These are phyloP conservation scores for Botrytis medusae DNA, from an alignment of 2,329 filamentous ascomycete genomes.

Conservation along the genomic window DNA sequence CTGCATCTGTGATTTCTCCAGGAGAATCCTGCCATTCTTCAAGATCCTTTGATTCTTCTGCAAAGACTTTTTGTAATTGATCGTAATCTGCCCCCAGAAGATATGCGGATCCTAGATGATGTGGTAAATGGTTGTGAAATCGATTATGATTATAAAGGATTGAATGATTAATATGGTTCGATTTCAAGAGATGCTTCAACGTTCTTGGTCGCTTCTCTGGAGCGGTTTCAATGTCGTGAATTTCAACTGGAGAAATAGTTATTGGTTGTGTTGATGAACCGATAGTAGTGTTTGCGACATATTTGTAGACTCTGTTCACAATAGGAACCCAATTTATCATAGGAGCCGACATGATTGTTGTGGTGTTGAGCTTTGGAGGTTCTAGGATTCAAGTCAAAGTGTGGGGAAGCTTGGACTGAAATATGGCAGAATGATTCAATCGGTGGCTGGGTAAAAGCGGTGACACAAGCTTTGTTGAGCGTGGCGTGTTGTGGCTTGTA, in stretches of 20 bases:
- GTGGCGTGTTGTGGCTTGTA: neutral
- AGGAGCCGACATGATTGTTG: conserved; percentile 41
- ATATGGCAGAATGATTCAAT: conserved; percentile 3
- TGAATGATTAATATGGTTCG: conserved; percentile 88
- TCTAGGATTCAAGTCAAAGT: neutral
- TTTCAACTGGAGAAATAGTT: conserved; percentile 64
- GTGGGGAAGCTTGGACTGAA: conserved; percentile 8
- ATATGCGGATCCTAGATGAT: conserved; percentile 82
- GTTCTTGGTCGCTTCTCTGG: conserved; percentile 77
- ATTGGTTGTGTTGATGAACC: conserved; percentile 44
- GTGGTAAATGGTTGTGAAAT: conserved; percentile 81
- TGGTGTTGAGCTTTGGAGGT: conserved; percentile 5
- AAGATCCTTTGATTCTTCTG: conserved; percentile 67
- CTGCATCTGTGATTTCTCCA: conserved; percentile 74
- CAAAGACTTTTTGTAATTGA: conserved; percentile 79
- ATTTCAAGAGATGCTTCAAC: conserved; percentile 84
- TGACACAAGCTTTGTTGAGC: neutral
- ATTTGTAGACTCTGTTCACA: conserved; percentile 43
- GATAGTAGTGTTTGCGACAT: conserved; percentile 37
- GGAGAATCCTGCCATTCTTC: conserved; percentile 84
- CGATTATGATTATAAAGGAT: conserved; percentile 73
- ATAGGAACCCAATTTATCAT: conserved; percentile 47
- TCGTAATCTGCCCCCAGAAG: conserved; percentile 73
- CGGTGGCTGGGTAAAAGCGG: neutral
- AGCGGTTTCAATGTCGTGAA: conserved; percentile 77